A percentile compares a stretch with the other conserved stretches of the same genome.
Evolutionary conservation across 805 yeast species (phyloP).

Genomic region (Barnettozyma botsteinii): DNA sequence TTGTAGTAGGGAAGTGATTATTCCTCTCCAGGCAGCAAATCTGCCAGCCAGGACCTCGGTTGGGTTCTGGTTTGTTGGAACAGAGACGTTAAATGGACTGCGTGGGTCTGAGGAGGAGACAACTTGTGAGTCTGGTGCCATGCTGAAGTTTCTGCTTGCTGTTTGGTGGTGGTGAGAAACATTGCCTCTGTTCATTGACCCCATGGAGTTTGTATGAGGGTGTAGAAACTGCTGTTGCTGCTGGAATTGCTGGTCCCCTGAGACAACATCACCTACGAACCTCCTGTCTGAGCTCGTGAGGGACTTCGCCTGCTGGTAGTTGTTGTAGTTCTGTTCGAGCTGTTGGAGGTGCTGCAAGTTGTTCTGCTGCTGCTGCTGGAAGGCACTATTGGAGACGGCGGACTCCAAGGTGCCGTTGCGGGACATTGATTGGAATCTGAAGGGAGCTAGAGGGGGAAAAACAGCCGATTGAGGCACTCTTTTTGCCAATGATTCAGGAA

Average conservation of each 20-base stretch:
- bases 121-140: neutral
- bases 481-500: no score
- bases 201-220: constrained; percentile 5
- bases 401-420: constrained; percentile 35
- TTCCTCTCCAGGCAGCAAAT: constrained; percentile 80
- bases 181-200: constrained; percentile 2
- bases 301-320: constrained; percentile 36
- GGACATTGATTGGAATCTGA: constrained; percentile 19
- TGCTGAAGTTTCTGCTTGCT: constrained; percentile 10
- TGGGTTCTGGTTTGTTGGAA: constrained; percentile 66
- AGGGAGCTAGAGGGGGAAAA: no score
- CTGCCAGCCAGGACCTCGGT: constrained; percentile 82
- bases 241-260: constrained; percentile 2
- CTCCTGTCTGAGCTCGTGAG: constrained; percentile 33
- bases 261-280: constrained; percentile 10
- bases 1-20: constrained; percentile 65
- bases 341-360: constrained; percentile 39
- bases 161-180: constrained; percentile 4
- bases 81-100: constrained; percentile 41
- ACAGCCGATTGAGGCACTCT: no score
- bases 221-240: constrained; percentile 15
- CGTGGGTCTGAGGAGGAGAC: constrained; percentile 31
- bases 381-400: constrained; percentile 29
- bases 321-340: constrained; percentile 35
- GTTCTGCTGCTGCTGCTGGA: constrained; percentile 42